phyloP scores from a whole-genome alignment of 768 basidiomycete genomes.

The Sistotremastrum niveocremeum region DNA sequence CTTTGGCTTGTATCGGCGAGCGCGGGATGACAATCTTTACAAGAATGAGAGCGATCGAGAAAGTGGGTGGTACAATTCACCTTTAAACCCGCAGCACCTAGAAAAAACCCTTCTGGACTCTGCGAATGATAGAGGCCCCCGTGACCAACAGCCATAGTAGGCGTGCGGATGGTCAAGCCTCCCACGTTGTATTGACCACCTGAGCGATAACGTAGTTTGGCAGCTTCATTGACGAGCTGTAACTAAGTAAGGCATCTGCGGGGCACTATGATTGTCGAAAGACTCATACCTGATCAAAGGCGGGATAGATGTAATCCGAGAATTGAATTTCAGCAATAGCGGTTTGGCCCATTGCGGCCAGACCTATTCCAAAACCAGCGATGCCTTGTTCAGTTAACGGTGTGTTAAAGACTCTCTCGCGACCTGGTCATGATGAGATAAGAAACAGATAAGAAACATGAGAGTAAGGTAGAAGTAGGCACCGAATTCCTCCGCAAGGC shows the following conservation, averaged over 20 bases:
- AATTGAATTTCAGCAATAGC: slow-evolving; percentile 93
- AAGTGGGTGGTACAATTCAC: slow-evolving; percentile 21
- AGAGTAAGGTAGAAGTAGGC: slow-evolving; percentile 11
- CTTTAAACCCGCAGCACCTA: slow-evolving; percentile 83
- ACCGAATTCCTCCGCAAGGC: slow-evolving; percentile 90
- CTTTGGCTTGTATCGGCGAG: slow-evolving; percentile 93
- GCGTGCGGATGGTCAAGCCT: slow-evolving; percentile 67
- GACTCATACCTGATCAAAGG: slow-evolving; percentile 71
- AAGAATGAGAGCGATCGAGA: background rate
- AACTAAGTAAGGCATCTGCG: background rate
- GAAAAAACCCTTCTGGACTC: slow-evolving; percentile 89
- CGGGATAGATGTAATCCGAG: slow-evolving; percentile 84
- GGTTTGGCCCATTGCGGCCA: slow-evolving; percentile 87
- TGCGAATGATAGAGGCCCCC: slow-evolving; percentile 92
- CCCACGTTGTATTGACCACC: slow-evolving; percentile 78
- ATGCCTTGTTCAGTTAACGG: slow-evolving; percentile 90
- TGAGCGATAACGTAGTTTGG: slow-evolving; percentile 84
- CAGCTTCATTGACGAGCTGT: slow-evolving; percentile 88
- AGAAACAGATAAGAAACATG: slow-evolving; percentile 2
- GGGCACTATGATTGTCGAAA: background rate
- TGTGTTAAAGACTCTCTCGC: slow-evolving; percentile 91
- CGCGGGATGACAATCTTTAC: slow-evolving; percentile 73
- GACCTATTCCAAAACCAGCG: slow-evolving; percentile 85
- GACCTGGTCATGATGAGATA: slow-evolving; percentile 32
- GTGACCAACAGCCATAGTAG: slow-evolving; percentile 85